A percentile compares a stretch with the other conserved stretches of the same genome.
Conservation (phyloP, 2,329 filamentous ascomycete genomes). For the Fusarium denticulatum region DNA sequence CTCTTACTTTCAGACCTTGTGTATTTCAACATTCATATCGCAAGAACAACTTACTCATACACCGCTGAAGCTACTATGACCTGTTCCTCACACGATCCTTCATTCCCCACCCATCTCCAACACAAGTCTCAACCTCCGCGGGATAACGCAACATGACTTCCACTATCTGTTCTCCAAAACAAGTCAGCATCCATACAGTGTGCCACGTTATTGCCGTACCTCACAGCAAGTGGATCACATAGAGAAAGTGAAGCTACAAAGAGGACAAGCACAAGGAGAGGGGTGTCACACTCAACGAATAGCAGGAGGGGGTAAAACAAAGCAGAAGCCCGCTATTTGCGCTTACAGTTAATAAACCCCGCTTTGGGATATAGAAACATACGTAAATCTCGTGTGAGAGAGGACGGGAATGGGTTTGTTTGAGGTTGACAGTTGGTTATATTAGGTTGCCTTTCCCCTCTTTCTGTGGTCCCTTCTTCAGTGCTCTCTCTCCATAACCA, state of each 20-base stretch:
- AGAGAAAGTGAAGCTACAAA: not conserved
- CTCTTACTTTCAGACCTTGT: not conserved
- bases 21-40: not conserved
- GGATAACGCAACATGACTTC: not conserved
- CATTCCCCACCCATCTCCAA: slow-evolving; percentile 19
- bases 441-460: not conserved
- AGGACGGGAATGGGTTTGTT: slow-evolving; percentile 6
- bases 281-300: slow-evolving; percentile 32
- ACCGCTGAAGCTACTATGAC: slow-evolving; percentile 26
- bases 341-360: slow-evolving; percentile 21
- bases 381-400: slow-evolving; percentile 29
- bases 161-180: not conserved
- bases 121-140: not conserved
- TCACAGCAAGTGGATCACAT: slow-evolving; percentile 7
- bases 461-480: not conserved
- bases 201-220: slow-evolving; percentile 1
- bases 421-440: slow-evolving; percentile 14
- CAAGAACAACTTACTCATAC: not conserved
- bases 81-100: slow-evolving; percentile 33
- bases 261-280: not conserved
- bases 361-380: slow-evolving; percentile 17
- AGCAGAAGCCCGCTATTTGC: slow-evolving; percentile 33
- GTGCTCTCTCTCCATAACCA: too few relatives aligned
- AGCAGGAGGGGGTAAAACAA: slow-evolving; percentile 37
- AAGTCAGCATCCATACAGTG: not conserved